Evolutionary conservation across 1,284 basidiomycete species (phyloP), one percentile per base, ranked within the genome.

Genomic region (Cystobasidium slooffiae): DNA sequence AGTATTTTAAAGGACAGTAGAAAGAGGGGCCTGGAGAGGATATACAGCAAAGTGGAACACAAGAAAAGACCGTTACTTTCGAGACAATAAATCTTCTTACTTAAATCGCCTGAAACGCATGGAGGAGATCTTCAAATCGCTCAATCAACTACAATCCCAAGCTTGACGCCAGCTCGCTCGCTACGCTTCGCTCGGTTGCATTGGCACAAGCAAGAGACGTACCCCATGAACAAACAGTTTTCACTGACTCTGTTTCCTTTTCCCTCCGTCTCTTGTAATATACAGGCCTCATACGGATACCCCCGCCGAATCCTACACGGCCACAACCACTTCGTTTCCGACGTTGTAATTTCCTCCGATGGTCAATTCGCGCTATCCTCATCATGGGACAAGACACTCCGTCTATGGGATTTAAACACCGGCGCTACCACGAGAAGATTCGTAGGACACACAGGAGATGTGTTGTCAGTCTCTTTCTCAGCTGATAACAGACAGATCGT

Each of bases 271-370:
- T 52, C 12, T 66, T 22, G 1, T 1, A 31, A 31, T 31, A 31
- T 6, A 20, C 51, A 66, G 64, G 86, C 88, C 72, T 81, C 82
- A 63, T 95, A 94, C 83, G 94, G 94, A 74, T 95, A 90, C 87
- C 94, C 95, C 78, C 99, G 98, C 87, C 91, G 91, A 82, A 93
- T 98, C 83, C 90, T 99, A 78, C 91, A 94, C 84, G 97, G 97
- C 79, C 97, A 99, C 88, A 98, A 98, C 87, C 95, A 98, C 88
- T 99, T 99, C 83, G 97, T 99, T 78, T 99, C 97, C 69, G 97
- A 99, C 85, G 93, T 99, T 80, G 95, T 97, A 70, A 93, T 97
- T 84, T 96, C 94, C 76, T 97, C 94, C 78, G 96, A 99, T 84
- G 96, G 96, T 83, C 96, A 99, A 86, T 99, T 99, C 84, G 97